phyloP scores from a whole-genome alignment of 2,329 filamentous ascomycete species.

The Hymenotorrendiella dingleyae region DNA sequence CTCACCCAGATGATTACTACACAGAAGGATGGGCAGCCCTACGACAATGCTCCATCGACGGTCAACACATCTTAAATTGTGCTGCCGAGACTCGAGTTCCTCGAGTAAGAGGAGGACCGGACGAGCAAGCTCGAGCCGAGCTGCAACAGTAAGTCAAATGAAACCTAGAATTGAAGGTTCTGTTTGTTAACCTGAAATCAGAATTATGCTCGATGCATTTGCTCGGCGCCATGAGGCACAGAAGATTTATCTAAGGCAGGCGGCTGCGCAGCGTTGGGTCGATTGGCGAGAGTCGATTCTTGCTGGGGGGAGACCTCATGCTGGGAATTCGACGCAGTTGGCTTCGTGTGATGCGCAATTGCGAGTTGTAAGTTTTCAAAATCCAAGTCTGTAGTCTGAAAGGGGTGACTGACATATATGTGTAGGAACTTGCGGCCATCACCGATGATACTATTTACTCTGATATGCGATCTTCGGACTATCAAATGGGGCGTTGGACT shows the following conservation, averaged over 20 bases:
- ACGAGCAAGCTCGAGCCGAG: conserved; percentile 57
- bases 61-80: conserved; percentile 59
- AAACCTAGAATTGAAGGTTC: too few relatives aligned
- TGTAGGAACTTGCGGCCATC: conserved; percentile 50
- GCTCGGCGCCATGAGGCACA: conserved; percentile 57
- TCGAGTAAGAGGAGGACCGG: conserved; percentile 44
- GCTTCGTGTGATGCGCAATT: conserved; percentile 51
- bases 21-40: conserved; percentile 58
- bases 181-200: conserved; percentile 28
- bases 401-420: neutral
- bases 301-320: conserved; percentile 43
- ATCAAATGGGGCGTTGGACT: conserved; percentile 54
- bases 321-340: conserved; percentile 43
- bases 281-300: conserved; percentile 48
- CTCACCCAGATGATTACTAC: conserved; percentile 52
- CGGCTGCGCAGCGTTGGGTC: conserved; percentile 55
- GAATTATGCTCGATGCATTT: conserved; percentile 54
- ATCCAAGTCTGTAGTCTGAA: too few relatives aligned
- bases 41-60: conserved; percentile 56
- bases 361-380: conserved; percentile 41
- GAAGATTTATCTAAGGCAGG: conserved; percentile 58
- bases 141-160: conserved; percentile 54
- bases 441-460: conserved; percentile 54
- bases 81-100: conserved; percentile 57
- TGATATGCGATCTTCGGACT: conserved; percentile 48